These are phyloP conservation scores for Omphalea diandra DNA, from an alignment of 441 rosid genomes.

Conservation along the genomic window DNA sequence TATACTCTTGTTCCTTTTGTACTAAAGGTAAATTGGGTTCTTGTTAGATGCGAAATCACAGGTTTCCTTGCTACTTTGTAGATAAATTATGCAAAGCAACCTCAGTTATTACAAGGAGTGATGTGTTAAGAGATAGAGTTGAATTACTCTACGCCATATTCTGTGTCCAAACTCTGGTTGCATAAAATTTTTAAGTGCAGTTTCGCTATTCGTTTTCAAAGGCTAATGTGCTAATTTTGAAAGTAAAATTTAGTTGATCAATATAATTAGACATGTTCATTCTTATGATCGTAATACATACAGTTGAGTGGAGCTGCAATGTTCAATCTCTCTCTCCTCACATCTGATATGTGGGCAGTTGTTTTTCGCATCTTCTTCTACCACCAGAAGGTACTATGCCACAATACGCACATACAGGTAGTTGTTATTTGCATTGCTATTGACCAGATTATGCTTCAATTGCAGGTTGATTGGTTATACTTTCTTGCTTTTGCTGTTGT, in stretches of 20 bases:
- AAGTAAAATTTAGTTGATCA: neutral
- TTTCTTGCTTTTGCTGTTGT: conserved; percentile 44
- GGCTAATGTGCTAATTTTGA: neutral
- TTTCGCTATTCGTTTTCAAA: too few species aligned
- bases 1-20: conserved; percentile 45
- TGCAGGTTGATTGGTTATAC: conserved; percentile 67
- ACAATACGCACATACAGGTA: neutral
- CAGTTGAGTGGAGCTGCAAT: conserved; percentile 60
- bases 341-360: conserved; percentile 74
- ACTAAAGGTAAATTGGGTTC: conserved; percentile 38
- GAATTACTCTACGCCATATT: neutral
- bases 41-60: neutral
- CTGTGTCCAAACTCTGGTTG: neutral
- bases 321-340: conserved; percentile 60
- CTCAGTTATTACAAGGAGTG: neutral
- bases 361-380: conserved; percentile 48
- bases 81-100: neutral
- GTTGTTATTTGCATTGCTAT: too few species aligned
- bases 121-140: neutral
- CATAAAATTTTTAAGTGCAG: too few species aligned
- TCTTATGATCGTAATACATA: neutral
- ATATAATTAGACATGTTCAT: neutral
- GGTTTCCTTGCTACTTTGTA: neutral
- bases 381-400: conserved; percentile 42
- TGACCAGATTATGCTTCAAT: neutral